phyloP scores from a whole-genome alignment of 2,329 filamentous ascomycete species.

The Nakataea oryzae region DNA sequence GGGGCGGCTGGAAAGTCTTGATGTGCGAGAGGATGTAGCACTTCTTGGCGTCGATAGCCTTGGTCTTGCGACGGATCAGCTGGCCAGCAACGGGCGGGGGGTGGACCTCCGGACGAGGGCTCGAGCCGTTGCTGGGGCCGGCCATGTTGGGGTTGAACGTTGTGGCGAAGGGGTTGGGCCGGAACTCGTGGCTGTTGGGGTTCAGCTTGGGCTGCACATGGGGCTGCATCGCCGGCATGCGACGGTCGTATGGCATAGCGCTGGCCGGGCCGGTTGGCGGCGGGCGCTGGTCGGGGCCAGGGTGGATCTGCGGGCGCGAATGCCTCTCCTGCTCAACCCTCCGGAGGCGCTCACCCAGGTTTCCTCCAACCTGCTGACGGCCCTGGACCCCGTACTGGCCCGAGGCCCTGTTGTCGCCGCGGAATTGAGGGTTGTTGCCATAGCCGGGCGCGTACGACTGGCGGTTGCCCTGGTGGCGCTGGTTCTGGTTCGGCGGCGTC shows the following conservation, averaged over 20 bases:
- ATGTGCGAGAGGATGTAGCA: slow-evolving; percentile 44
- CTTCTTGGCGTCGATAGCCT: slow-evolving; percentile 62
- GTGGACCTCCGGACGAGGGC: slow-evolving; percentile 50
- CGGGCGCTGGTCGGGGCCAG: slow-evolving; percentile 54
- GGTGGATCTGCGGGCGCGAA: slow-evolving; percentile 27
- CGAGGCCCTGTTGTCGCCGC: slow-evolving; percentile 32
- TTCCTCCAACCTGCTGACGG: slow-evolving; percentile 28
- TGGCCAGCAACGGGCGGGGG: slow-evolving; percentile 24
- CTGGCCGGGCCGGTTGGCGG: slow-evolving; percentile 67
- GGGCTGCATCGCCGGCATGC: slow-evolving; percentile 37
- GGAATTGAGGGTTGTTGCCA: slow-evolving; percentile 18
- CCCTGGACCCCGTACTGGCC: slow-evolving; percentile 26
- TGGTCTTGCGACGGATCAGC: slow-evolving; percentile 61
- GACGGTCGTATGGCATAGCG: slow-evolving; percentile 38
- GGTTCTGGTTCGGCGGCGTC: slow-evolving; percentile 31
- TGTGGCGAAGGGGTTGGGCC: slow-evolving; percentile 70
- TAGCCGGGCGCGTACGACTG: slow-evolving; percentile 16
- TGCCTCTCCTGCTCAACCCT: slow-evolving; percentile 32
- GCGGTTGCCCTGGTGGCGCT: slow-evolving; percentile 38
- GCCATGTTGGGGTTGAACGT: slow-evolving; percentile 61
- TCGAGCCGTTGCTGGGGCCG: slow-evolving; percentile 57
- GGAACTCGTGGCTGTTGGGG: slow-evolving; percentile 66
- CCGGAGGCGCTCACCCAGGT: slow-evolving; percentile 38
- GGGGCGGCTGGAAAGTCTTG: slow-evolving; percentile 40
- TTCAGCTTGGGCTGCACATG: slow-evolving; percentile 49